Evolutionary conservation across 805 yeast species (phyloP), one percentile per base, ranked within the genome.

Genomic region (Naumovozyma dairenensis): DNA sequence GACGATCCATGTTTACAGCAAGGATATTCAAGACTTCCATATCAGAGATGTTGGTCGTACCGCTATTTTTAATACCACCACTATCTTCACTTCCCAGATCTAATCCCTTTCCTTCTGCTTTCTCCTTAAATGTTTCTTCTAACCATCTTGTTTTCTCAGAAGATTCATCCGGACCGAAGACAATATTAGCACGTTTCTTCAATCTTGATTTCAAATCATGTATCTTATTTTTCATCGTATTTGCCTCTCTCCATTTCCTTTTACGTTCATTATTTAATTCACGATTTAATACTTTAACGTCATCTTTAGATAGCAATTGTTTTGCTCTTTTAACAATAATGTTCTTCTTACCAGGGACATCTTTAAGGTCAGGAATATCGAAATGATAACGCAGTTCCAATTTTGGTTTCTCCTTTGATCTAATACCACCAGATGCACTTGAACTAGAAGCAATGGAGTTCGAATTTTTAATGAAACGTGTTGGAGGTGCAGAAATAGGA

Each of bases 171-270:
- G 65, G 69, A 1, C 94, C 92, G 59, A 74, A 86, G 44, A 79
- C 59, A 14, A 58, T 60, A 25, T 61, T 64, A 0, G 96, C 96
- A 26, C 92, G 65, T 43, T 78, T 79, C 42, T 72, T 68, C 15
- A 89, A 77, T 35, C 97, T 65, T 0, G 82, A 74, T 33, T 94
- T 67, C 35, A 89, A 63, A 51, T 89, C 97, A 48, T 84, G 80
- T 54, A 86, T 95, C 60, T 83, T 79, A 56, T 87, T 87, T 43
- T 92, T 67, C 39, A 79, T 79, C 6, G 72, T 70, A 51, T 89
- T 85, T 18, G 73, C 77, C 18, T 43, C 51, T 35, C 62, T 50
- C 62, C 62, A 57, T 32, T 49, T 55, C 32, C 60, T 43, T 29
- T 57, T 57, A 13, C 60, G 45, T 37, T 54, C 60, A 15, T 48